phyloP scores from a whole-genome alignment of 2,329 filamentous ascomycete species.

The Hymenoscyphus repandus region DNA sequence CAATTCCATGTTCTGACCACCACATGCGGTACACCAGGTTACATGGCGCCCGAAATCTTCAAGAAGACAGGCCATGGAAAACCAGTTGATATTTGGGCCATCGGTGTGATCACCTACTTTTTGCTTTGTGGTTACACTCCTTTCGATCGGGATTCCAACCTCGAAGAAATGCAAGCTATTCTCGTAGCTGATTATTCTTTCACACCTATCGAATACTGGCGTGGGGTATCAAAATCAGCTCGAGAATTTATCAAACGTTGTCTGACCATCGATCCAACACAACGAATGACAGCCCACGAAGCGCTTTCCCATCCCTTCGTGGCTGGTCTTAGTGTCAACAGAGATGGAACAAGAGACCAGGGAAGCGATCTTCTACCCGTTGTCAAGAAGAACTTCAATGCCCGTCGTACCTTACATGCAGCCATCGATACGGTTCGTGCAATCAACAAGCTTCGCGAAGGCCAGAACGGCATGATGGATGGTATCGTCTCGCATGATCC shows the following conservation, averaged over 20 bases:
- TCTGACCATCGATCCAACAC: constrained; percentile 80
- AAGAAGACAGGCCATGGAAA: constrained; percentile 98
- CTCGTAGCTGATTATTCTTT: constrained; percentile 95
- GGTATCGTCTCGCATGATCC: constrained; percentile 51
- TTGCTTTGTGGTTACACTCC: constrained; percentile 96
- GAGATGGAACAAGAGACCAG: constrained; percentile 38
- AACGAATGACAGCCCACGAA: constrained; percentile 87
- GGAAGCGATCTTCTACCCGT: constrained; percentile 61
- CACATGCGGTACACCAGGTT: constrained; percentile 94
- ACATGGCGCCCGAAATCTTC: constrained; percentile 99
- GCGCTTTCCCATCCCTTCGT: constrained; percentile 64
- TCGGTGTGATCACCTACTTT: constrained; percentile 98
- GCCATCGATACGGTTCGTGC: constrained; percentile 67
- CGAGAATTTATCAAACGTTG: constrained; percentile 91
- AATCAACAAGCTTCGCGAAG: constrained; percentile 65
- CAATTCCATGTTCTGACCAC: constrained; percentile 97
- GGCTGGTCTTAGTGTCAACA: constrained; percentile 42
- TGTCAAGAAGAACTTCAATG: constrained; percentile 72
- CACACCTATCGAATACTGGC: constrained; percentile 93
- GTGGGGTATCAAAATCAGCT: constrained; percentile 77
- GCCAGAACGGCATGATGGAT: constrained; percentile 55
- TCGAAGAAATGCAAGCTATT: constrained; percentile 99
- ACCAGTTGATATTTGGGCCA: constrained; percentile 96
- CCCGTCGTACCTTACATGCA: constrained; percentile 61
- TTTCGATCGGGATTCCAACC: constrained; percentile 93